phyloP scores from a whole-genome alignment of 2,329 filamentous ascomycete species.

The Ceratocystiopsis sp. region DNA sequence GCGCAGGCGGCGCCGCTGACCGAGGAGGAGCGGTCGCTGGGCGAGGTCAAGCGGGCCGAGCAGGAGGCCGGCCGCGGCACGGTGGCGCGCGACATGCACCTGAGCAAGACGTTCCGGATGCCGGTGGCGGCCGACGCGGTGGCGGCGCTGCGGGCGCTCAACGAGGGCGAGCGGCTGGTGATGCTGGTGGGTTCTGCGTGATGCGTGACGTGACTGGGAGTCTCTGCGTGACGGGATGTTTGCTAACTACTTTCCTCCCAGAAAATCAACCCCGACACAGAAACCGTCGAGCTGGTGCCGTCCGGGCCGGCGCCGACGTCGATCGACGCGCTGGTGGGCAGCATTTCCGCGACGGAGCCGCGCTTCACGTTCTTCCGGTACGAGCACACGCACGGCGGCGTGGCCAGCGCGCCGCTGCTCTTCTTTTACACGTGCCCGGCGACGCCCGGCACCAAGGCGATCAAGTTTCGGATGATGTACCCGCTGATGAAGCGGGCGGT shows the following conservation, averaged over 20 bases:
- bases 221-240: background rate
- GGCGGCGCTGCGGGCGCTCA: constrained; percentile 43
- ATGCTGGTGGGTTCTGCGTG: constrained; percentile 41
- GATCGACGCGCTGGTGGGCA: constrained; percentile 37
- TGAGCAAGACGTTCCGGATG: constrained; percentile 40
- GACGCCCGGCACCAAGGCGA: constrained; percentile 44
- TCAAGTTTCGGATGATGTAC: constrained; percentile 78
- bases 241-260: constrained; percentile 14
- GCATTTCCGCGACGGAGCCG: constrained; percentile 51
- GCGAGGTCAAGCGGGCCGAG: constrained; percentile 59
- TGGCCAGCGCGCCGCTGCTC: constrained; percentile 41
- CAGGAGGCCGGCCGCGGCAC: constrained; percentile 57
- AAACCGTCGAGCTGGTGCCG: constrained; percentile 48
- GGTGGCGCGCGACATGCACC: constrained; percentile 37
- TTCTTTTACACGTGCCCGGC: constrained; percentile 74
- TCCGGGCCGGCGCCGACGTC: constrained; percentile 31
- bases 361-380: constrained; percentile 66
- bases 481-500: constrained; percentile 54
- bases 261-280: constrained; percentile 56
- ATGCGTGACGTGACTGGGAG: too few species aligned
- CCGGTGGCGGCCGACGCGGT: constrained; percentile 46
- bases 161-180: constrained; percentile 35
- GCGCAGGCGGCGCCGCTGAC: constrained; percentile 53
- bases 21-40: constrained; percentile 56
- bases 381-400: constrained; percentile 35